Percentiles rank a stretch among this genome's conserved stretches.
These are phyloP conservation scores for Euphorbia tirucalli DNA, from an alignment of 345 rosid genomes.

Conservation along the genomic window DNA sequence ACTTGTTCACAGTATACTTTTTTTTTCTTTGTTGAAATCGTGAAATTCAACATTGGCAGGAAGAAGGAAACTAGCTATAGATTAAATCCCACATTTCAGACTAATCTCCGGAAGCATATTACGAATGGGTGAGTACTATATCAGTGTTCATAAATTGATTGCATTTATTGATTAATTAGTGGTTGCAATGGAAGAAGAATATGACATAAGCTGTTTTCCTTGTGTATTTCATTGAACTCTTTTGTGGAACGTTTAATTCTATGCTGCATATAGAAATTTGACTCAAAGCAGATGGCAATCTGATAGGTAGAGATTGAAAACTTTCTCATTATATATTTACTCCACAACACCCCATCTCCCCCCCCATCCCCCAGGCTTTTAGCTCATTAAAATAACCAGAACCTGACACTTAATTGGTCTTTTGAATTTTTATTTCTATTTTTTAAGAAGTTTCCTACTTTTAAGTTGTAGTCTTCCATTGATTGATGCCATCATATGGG, in stretches of 20 bases:
- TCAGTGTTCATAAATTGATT: background rate
- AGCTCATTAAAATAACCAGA: background rate
- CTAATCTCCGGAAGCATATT: constrained; percentile 69
- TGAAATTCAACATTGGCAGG: constrained; percentile 38
- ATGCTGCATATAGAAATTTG: background rate
- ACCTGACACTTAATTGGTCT: background rate
- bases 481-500: constrained; percentile 8
- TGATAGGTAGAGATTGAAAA: background rate
- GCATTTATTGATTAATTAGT: too few species aligned
- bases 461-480: background rate
- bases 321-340: too few species aligned
- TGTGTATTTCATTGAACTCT: background rate
- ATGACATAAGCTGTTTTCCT: too few species aligned
- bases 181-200: too few species aligned
- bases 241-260: too few species aligned
- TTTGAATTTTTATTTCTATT: background rate
- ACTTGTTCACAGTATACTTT: background rate
- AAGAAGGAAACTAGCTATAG: constrained; percentile 59
- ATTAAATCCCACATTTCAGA: constrained; percentile 75
- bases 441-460: background rate
- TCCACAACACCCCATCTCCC: too few species aligned
- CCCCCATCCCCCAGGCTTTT: too few species aligned
- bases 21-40: background rate
- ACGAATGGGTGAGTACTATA: constrained; percentile 53
- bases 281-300: background rate